Percentiles rank a stretch among this genome's conserved stretches.
Evolutionary conservation across 2,329 filamentous ascomycete genomes (phyloP).

Genomic region (Cercospora zeae-maydis): DNA sequence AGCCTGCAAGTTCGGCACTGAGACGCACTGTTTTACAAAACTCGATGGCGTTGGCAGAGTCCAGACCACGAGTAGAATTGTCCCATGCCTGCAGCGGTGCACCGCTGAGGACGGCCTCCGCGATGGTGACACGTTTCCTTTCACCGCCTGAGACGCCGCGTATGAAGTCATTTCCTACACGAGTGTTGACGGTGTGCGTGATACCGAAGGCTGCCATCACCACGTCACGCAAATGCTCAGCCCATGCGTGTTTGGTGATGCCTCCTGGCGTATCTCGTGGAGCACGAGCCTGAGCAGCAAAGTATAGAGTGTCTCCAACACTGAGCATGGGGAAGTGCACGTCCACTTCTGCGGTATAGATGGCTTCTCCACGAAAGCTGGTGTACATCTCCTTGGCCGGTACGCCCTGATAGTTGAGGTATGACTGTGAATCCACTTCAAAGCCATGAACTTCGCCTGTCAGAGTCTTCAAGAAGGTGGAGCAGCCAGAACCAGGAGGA

Average conservation of each 20-base stretch:
- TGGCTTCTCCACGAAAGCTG: slow-evolving; percentile 76
- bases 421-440: slow-evolving; percentile 63
- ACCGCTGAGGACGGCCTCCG: slow-evolving; percentile 67
- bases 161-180: slow-evolving; percentile 71
- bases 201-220: slow-evolving; percentile 75
- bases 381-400: slow-evolving; percentile 71
- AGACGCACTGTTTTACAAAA: slow-evolving; percentile 68
- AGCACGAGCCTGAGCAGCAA: slow-evolving; percentile 68
- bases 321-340: slow-evolving; percentile 74
- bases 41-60: slow-evolving; percentile 71
- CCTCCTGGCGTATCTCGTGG: slow-evolving; percentile 60
- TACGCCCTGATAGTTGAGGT: slow-evolving; percentile 81
- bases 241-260: slow-evolving; percentile 53
- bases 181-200: slow-evolving; percentile 67
- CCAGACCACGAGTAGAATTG: slow-evolving; percentile 70
- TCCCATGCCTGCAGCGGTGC: slow-evolving; percentile 69
- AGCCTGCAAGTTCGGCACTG: slow-evolving; percentile 63
- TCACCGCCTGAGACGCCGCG: slow-evolving; percentile 73
- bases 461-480: slow-evolving; percentile 79
- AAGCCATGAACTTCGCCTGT: slow-evolving; percentile 80
- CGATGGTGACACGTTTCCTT: slow-evolving; percentile 75
- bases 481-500: slow-evolving; percentile 67
- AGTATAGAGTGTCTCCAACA: slow-evolving; percentile 75
- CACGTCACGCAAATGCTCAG: slow-evolving; percentile 64
- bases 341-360: slow-evolving; percentile 82